phyloP scores from a whole-genome alignment of 495 filamentous ascomycete species.

The Xylaria bambusicola region DNA sequence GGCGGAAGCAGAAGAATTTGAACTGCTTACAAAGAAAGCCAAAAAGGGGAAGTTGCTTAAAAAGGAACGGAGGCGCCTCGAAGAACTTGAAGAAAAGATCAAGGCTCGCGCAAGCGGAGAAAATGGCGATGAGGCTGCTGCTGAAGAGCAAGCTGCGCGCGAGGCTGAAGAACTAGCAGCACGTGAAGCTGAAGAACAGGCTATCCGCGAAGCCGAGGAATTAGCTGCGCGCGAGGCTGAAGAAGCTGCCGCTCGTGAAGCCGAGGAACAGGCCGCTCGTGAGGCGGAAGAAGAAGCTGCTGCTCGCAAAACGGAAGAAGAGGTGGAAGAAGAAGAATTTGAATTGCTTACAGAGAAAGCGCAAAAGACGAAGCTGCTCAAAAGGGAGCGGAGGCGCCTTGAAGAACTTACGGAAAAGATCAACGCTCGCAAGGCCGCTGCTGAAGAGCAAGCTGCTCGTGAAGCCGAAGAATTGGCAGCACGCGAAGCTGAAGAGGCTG shows the following conservation, averaged over 20 bases:
- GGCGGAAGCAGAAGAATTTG: constrained; percentile 21
- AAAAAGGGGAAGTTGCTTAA: constrained; percentile 34
- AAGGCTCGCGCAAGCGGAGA: constrained; percentile 30
- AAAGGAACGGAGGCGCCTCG: constrained; percentile 37
- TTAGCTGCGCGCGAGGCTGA: too few relatives aligned
- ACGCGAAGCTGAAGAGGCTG: background rate
- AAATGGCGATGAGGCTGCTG: constrained; percentile 35
- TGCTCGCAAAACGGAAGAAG: too few relatives aligned
- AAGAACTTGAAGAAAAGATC: constrained; percentile 38
- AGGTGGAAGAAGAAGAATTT: too few relatives aligned
- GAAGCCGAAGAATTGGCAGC: background rate
- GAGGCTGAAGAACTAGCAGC: too few relatives aligned
- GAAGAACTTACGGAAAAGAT: constrained; percentile 43
- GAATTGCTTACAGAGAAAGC: too few relatives aligned
- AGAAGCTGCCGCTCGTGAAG: too few relatives aligned
- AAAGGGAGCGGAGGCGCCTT: too few relatives aligned
- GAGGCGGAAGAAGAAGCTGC: too few relatives aligned
- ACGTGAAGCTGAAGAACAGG: too few relatives aligned
- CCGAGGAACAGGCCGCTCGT: too few relatives aligned
- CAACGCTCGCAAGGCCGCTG: constrained; percentile 18
- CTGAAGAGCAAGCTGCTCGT: constrained; percentile 19
- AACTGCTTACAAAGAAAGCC: constrained; percentile 20
- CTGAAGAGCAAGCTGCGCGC: too few relatives aligned
- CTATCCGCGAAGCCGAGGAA: too few relatives aligned
- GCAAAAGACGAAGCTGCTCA: constrained; percentile 34